Percentiles rank a stretch among this genome's conserved stretches.
Evolutionary conservation across 208 protist genomes (phyloP).

Genomic region (Acanthamoeba sp.): DNA sequence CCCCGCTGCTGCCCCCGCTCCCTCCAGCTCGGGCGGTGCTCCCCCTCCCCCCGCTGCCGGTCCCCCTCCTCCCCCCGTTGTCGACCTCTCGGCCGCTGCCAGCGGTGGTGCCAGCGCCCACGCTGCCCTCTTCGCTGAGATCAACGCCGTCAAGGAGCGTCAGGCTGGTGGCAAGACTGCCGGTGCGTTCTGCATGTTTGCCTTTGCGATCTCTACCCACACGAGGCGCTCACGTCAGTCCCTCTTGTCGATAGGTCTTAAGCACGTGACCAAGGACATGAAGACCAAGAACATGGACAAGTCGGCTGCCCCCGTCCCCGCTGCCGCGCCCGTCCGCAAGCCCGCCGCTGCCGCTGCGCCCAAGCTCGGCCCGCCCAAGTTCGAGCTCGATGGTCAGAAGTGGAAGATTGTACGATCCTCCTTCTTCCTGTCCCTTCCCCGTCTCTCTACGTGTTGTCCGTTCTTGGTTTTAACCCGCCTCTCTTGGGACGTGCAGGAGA

Average conservation of each 20-base stretch:
- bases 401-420: conserved; percentile 81
- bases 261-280: conserved; percentile 85
- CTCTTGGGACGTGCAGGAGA: conserved; percentile 73
- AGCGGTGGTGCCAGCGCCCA: conserved; percentile 15
- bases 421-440: neutral
- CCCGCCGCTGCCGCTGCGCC: conserved; percentile 27
- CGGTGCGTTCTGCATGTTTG: conserved; percentile 33
- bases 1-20: neutral
- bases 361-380: conserved; percentile 82
- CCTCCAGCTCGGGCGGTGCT: conserved; percentile 1
- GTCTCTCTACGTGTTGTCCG: neutral
- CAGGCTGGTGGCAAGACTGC: conserved; percentile 69
- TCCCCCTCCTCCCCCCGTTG: conserved; percentile 14
- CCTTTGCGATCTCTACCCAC: conserved; percentile 67
- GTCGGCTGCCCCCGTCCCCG: conserved; percentile 73
- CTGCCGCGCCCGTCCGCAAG: conserved; percentile 10
- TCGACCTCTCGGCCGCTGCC: conserved; percentile 63
- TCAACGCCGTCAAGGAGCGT: conserved; percentile 42
- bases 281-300: conserved; percentile 87
- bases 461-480: neutral
- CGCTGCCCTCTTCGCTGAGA: conserved; percentile 78
- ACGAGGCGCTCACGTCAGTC: conserved; percentile 20
- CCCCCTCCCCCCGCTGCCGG: conserved; percentile 60
- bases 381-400: conserved; percentile 88
- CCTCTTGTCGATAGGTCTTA: conserved; percentile 81